These are phyloP conservation scores for Phytophthora fragariae DNA, from an alignment of 352 stramenopile species.

Conservation along the genomic window DNA sequence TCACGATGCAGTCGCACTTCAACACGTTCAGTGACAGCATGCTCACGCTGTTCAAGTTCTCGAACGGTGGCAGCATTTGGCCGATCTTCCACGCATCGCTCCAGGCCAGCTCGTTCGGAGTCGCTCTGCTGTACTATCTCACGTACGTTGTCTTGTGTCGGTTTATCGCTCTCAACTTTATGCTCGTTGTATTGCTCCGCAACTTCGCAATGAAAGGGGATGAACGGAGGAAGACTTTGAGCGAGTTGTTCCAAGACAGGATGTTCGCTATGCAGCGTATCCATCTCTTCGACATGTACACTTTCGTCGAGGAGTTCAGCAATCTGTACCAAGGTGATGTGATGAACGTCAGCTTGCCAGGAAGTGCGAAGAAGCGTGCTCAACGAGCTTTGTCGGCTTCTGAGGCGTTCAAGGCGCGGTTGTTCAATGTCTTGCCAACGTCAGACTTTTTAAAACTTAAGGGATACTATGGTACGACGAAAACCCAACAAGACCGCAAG, in stretches of 20 bases:
- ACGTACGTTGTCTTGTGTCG: slow-evolving; percentile 75
- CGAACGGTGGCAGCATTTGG: slow-evolving; percentile 85
- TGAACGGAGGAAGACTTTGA: slow-evolving; percentile 74
- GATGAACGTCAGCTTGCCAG: slow-evolving; percentile 80
- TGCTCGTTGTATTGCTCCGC: slow-evolving; percentile 83
- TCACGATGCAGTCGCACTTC: slow-evolving; percentile 77
- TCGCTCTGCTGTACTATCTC: slow-evolving; percentile 78
- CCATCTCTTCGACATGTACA: slow-evolving; percentile 82
- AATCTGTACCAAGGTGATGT: slow-evolving; percentile 78
- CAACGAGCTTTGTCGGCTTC: slow-evolving; percentile 63
- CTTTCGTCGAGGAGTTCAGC: slow-evolving; percentile 79
- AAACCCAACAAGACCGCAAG: slow-evolving; percentile 30
- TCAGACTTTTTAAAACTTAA: slow-evolving; percentile 78
- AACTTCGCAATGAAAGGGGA: slow-evolving; percentile 91
- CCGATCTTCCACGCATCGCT: slow-evolving; percentile 81
- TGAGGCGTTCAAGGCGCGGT: slow-evolving; percentile 66
- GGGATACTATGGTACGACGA: slow-evolving; percentile 46
- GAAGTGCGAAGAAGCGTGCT: slow-evolving; percentile 62
- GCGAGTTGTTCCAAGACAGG: slow-evolving; percentile 77
- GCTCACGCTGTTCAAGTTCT: slow-evolving; percentile 88
- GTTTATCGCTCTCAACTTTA: slow-evolving; percentile 84
- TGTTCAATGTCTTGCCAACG: slow-evolving; percentile 70
- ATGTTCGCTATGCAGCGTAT: slow-evolving; percentile 84
- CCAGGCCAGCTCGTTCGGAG: slow-evolving; percentile 58
- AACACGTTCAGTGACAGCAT: slow-evolving; percentile 88